phyloP scores from a whole-genome alignment of 1,139 yeast genomes.

The Saccharomycopsis crataegensis region DNA sequence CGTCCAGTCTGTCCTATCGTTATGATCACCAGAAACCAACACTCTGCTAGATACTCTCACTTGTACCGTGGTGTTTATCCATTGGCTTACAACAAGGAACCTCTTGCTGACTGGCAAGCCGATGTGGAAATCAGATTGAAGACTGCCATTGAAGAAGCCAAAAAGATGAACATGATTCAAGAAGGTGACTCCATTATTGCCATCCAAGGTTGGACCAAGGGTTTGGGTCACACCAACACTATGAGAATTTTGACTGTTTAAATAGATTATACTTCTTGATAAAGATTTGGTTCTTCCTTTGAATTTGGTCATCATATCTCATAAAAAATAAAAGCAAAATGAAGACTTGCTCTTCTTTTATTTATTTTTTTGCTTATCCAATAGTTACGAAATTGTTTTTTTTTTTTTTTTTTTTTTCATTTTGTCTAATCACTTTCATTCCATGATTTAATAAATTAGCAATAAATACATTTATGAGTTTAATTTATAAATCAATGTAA shows the following conservation, averaged over 20 bases:
- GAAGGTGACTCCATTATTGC: conserved; percentile 90
- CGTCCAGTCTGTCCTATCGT: conserved; percentile 96
- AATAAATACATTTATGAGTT: too few species aligned
- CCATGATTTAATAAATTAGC: too few species aligned
- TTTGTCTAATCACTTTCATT: too few species aligned
- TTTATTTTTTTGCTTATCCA: not conserved
- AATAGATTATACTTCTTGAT: conserved; percentile 7
- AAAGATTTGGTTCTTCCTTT: not conserved
- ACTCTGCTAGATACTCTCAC: conserved; percentile 92
- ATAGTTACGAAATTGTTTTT: too few species aligned
- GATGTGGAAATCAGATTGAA: conserved; percentile 94
- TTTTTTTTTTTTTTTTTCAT: too few species aligned
- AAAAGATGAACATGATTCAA: conserved; percentile 74
- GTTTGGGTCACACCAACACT: conserved; percentile 98
- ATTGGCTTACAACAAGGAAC: conserved; percentile 66
- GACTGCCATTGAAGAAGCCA: conserved; percentile 90
- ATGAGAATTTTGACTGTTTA: conserved; percentile 59
- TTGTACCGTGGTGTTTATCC: conserved; percentile 98
- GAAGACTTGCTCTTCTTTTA: not conserved
- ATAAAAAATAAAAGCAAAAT: not conserved
- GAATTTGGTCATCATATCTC: too few species aligned
- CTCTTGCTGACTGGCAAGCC: conserved; percentile 84
- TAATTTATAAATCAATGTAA: too few species aligned
- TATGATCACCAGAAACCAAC: conserved; percentile 94
- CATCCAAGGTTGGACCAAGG: conserved; percentile 98